These are phyloP conservation scores for Murraya koenigii DNA, from an alignment of 345 rosid genomes.

Conservation along the genomic window DNA sequence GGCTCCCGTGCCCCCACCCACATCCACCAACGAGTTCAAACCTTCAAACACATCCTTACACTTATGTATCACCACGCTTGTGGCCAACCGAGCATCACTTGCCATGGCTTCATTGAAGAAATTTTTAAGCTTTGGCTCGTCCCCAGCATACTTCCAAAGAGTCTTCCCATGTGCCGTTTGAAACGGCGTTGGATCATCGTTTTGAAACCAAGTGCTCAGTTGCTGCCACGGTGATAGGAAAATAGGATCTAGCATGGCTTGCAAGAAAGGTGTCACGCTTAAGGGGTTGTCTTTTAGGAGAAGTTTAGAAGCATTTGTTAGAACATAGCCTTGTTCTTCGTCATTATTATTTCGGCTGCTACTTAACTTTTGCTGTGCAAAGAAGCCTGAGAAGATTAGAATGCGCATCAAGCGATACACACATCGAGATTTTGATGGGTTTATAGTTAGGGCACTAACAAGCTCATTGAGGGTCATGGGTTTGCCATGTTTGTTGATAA, in stretches of 20 bases:
- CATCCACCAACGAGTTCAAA: constrained; percentile 35
- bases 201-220: constrained; percentile 34
- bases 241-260: constrained; percentile 21
- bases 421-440: constrained; percentile 16
- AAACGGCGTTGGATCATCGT: constrained; percentile 28
- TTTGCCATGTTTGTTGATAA: constrained; percentile 39
- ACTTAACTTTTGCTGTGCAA: constrained; percentile 1
- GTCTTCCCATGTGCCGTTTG: constrained; percentile 29
- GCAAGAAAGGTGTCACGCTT: constrained; percentile 29
- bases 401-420: constrained; percentile 46
- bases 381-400: constrained; percentile 40
- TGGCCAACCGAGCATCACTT: constrained; percentile 13
- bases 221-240: constrained; percentile 25
- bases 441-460: constrained; percentile 26
- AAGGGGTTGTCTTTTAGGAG: constrained; percentile 32
- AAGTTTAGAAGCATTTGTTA: constrained; percentile 28
- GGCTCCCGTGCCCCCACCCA: constrained; percentile 44
- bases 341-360: neutral
- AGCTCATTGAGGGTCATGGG: constrained; percentile 39
- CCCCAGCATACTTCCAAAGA: constrained; percentile 19
- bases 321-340: constrained; percentile 17
- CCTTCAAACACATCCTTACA: constrained; percentile 29
- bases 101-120: constrained; percentile 8
- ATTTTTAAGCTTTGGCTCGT: constrained; percentile 17
- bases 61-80: constrained; percentile 16